These are phyloP conservation scores for Lagenaria siceraria DNA, from an alignment of 306 rosid genomes.

Conservation along the genomic window DNA sequence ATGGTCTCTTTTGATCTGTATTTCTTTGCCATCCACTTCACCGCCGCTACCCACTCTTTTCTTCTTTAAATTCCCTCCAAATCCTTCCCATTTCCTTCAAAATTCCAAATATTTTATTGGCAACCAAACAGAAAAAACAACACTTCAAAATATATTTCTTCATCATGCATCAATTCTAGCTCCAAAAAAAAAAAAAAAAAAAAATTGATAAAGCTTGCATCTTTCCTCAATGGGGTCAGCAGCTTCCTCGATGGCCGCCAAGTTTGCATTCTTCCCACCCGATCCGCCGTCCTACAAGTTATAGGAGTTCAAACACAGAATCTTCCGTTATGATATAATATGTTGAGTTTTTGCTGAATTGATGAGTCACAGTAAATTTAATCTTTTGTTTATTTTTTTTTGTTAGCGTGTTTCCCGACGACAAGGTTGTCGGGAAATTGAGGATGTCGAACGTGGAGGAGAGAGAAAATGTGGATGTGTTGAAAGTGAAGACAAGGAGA, in stretches of 20 bases:
- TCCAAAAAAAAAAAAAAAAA: not conserved
- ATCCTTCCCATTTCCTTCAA: not conserved
- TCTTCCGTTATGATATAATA: not conserved
- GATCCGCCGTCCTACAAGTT: slow-evolving; percentile 38
- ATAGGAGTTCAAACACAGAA: not conserved
- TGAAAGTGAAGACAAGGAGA: slow-evolving; percentile 38
- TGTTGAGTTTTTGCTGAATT: too few species aligned
- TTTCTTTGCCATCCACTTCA: not conserved
- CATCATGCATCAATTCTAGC: not conserved
- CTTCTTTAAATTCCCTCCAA: not conserved
- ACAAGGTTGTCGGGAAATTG: slow-evolving; percentile 30
- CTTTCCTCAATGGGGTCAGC: slow-evolving; percentile 42
- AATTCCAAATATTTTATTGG: slow-evolving; percentile 13
- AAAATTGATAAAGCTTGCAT: not conserved
- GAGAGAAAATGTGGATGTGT: slow-evolving; percentile 49
- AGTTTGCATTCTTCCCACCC: slow-evolving; percentile 56
- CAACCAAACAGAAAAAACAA: slow-evolving; percentile 12
- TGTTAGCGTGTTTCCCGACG: not conserved
- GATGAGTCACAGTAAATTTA: too few species aligned
- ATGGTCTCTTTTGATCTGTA: not conserved
- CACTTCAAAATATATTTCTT: not conserved
- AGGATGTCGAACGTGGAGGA: slow-evolving; percentile 33
- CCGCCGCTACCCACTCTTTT: slow-evolving; percentile 1
- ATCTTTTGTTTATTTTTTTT: too few species aligned
- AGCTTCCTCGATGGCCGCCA: slow-evolving; percentile 62